Evolutionary conservation across 768 basidiomycete genomes (phyloP).

Genomic region (Cystofilobasidium bisporidii): DNA sequence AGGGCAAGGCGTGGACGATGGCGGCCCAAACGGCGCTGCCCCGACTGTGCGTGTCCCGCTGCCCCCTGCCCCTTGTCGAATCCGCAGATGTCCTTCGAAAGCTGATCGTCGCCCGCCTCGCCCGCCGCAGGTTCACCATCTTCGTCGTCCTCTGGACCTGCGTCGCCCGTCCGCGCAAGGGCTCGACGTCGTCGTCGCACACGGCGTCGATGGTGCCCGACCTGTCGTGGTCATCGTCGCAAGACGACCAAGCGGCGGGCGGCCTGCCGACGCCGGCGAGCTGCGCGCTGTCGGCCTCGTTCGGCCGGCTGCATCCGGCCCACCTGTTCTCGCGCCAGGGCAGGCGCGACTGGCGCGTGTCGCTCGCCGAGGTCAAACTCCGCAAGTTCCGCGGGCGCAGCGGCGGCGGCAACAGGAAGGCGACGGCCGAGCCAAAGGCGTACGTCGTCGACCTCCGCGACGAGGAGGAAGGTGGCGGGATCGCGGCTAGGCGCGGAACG

Average conservation of each 20-base stretch:
- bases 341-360: neutral
- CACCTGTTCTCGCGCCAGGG: neutral
- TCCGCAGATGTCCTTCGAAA: too few relatives aligned
- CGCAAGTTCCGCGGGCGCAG: neutral
- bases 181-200: neutral
- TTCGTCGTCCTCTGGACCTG: neutral
- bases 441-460: neutral
- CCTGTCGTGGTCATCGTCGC: neutral
- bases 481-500: neutral
- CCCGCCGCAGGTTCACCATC: neutral
- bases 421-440: neutral
- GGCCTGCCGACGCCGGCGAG: neutral
- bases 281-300: neutral
- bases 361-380: neutral
- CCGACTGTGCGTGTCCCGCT: neutral
- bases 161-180: neutral
- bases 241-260: neutral
- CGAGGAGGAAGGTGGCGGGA: neutral
- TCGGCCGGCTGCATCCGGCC: neutral
- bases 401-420: neutral
- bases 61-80: neutral
- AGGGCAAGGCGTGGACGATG: neutral
- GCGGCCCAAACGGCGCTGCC: neutral
- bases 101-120: neutral
- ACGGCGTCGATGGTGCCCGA: neutral